Evolutionary conservation across 169 alveolate species (phyloP).

Genomic region (Plasmodium gaboni): DNA sequence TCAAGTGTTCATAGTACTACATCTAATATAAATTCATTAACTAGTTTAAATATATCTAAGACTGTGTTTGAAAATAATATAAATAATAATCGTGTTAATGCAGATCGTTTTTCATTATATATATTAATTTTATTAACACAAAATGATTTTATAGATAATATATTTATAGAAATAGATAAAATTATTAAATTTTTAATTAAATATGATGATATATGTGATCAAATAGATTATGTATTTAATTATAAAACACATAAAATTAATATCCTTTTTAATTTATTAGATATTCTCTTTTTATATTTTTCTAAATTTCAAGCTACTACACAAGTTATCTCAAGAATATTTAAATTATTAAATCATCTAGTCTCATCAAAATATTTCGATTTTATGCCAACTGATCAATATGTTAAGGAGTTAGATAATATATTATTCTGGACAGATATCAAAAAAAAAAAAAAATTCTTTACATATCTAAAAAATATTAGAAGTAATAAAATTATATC

Average conservation of each 20-base stretch:
- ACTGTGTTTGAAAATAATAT: not conserved
- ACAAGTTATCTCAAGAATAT: slow-evolving; percentile 14
- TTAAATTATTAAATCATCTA: slow-evolving; percentile 49
- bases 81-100: slow-evolving; percentile 25
- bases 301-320: slow-evolving; percentile 64
- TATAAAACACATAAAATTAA: slow-evolving; percentile 67
- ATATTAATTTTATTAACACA: slow-evolving; percentile 33
- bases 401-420: slow-evolving; percentile 73
- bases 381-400: slow-evolving; percentile 31
- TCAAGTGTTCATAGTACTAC: slow-evolving; percentile 37
- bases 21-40: slow-evolving; percentile 11
- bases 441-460: slow-evolving; percentile 45
- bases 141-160: slow-evolving; percentile 54
- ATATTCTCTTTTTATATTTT: slow-evolving; percentile 59
- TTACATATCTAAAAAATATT: slow-evolving; percentile 32
- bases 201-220: slow-evolving; percentile 35
- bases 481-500: slow-evolving; percentile 56
- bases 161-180: slow-evolving; percentile 56
- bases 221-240: slow-evolving; percentile 37
- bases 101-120: slow-evolving; percentile 48
- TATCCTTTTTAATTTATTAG: slow-evolving; percentile 56
- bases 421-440: slow-evolving; percentile 12
- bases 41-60: slow-evolving; percentile 16
- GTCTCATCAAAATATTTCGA: slow-evolving; percentile 53
- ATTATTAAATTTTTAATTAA: slow-evolving; percentile 56